Evolutionary conservation across 192 early-diverging fungal species (phyloP).

Genomic region (Jimgerdemannia flammicorona): DNA sequence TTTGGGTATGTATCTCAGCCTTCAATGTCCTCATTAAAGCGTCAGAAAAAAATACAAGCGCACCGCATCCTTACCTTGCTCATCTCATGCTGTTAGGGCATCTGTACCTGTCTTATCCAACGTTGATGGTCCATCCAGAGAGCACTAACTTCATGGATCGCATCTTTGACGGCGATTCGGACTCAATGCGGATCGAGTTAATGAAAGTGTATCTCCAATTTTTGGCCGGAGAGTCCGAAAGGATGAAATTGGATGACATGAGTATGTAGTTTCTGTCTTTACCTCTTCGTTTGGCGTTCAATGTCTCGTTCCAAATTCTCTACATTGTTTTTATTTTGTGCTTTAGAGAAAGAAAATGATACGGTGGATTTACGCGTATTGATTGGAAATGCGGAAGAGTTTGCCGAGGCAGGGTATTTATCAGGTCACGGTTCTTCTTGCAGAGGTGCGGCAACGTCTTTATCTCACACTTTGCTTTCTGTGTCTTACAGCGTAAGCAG

Average conservation of each 20-base stretch:
- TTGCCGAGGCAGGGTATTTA: conserved; percentile 69
- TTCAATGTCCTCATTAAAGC: no score
- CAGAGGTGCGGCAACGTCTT: neutral
- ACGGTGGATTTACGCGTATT: conserved; percentile 57
- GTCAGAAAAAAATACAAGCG: no score
- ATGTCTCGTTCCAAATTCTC: neutral
- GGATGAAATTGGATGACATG: conserved; percentile 43
- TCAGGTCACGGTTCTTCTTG: neutral
- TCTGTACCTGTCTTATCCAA: conserved; percentile 68
- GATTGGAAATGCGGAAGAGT: conserved; percentile 77
- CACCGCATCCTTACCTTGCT: neutral
- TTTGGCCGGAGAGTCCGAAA: conserved; percentile 57
- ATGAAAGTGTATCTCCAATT: conserved; percentile 70
- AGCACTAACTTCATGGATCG: conserved; percentile 64
- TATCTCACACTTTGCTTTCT: neutral
- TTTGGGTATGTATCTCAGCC: conserved; percentile 31
- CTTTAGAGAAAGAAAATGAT: conserved; percentile 22
- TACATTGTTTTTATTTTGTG: neutral
- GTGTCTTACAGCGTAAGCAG: conserved; percentile 58
- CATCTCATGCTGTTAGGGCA: conserved; percentile 42
- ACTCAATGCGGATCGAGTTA: conserved; percentile 61
- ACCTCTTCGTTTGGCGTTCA: neutral
- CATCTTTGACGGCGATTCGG: conserved; percentile 46
- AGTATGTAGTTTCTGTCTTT: conserved; percentile 12
- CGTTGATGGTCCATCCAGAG: conserved; percentile 49